Evolutionary conservation across 1,284 basidiomycete genomes (phyloP), one percentile per base, ranked within the genome.

Genomic region (Puccinia triticina): DNA sequence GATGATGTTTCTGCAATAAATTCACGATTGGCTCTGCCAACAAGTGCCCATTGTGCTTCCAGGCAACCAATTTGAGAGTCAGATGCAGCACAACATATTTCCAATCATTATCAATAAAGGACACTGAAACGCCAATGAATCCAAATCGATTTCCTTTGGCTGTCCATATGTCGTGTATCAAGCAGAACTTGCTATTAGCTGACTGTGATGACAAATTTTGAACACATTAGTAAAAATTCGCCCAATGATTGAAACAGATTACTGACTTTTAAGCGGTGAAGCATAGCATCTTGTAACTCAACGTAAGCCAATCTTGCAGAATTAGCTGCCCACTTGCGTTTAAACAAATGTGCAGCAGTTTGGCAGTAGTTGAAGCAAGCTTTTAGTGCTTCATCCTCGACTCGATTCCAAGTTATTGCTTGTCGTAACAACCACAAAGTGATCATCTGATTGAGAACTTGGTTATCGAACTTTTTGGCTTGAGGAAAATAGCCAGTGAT

Each of bases 361-460:
- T 69, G 21, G 18, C 66, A 69, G 18, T 46, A 69, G 40, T 46
- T 2, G 12, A 75, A 57, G 0, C 0, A 3, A 34, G 73, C 73
- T 59, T 16, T 7, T 16, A 75, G 53, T 26, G 32, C 55, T 16
- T 48, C 14, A 16, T 75, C 73, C 37, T 57, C 73, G 4, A 75
- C n/a, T 12, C 50, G 3, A 18, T 40, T 55, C 73, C 73, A 75
- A 53, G 53, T 16, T 11, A 75, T 32, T 23, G 32, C 5, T 55
- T 59, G 32, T 40, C 71, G 40, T 73, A 75, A 37, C 2, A 75
- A 14, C 50, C 73, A 75, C 26, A 75, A 16, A 34, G 53, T 53
- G 11, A 75, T 37, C 11, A 53, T 75, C 16, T 40, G n/a, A 43
- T 75, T 75, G 8, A 69, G 18, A 40, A 46, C 26, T 1, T n/a